phyloP scores from a whole-genome alignment of 768 basidiomycete genomes.

The Macrolepiota fuliginosa region DNA sequence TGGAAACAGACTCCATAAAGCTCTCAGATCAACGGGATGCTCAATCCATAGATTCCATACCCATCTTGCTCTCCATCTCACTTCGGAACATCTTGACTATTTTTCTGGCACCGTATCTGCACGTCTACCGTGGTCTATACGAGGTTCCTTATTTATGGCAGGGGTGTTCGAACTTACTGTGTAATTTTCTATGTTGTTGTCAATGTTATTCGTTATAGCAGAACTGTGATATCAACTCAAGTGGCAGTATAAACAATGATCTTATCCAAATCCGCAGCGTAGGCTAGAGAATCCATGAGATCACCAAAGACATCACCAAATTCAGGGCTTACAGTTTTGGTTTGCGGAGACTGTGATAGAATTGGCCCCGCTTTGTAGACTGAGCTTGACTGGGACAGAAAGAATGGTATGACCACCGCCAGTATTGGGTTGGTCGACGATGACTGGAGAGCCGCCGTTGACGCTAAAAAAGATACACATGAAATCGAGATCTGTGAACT shows the following conservation, averaged over 20 bases:
- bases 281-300: slow-evolving; percentile 32
- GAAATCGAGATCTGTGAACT: background rate
- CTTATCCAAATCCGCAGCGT: slow-evolving; percentile 59
- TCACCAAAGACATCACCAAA: background rate
- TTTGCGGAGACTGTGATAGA: slow-evolving; percentile 46
- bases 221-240: slow-evolving; percentile 14
- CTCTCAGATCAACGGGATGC: slow-evolving; percentile 1
- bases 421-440: slow-evolving; percentile 57
- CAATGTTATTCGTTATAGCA: background rate
- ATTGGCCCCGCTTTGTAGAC: slow-evolving; percentile 47
- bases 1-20: slow-evolving; percentile 37
- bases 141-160: background rate
- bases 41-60: background rate
- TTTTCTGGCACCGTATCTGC: background rate
- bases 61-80: background rate
- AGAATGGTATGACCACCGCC: slow-evolving; percentile 52
- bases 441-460: slow-evolving; percentile 51
- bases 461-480: slow-evolving; percentile 33
- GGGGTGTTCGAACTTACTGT: background rate
- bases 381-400: slow-evolving; percentile 55
- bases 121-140: background rate
- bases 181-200: background rate
- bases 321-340: slow-evolving; percentile 42
- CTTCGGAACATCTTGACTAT: background rate
- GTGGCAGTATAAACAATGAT: slow-evolving; percentile 54